Base-by-base conservation (phyloP, 2,329 filamentous ascomycete genomes). In the Tolypocladium sp. region DNA sequence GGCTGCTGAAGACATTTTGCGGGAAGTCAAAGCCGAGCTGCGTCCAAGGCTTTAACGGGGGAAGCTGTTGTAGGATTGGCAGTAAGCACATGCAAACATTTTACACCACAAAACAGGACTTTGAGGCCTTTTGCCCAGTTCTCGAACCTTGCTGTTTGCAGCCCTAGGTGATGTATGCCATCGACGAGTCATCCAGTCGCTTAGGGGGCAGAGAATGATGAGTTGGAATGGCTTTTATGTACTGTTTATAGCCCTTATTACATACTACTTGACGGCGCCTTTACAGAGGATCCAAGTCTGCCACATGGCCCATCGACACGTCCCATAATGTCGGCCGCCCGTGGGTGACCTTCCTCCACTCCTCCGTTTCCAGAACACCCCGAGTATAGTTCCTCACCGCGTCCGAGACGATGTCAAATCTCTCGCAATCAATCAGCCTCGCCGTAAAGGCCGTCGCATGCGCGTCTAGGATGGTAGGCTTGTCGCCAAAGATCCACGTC, bases 391-490 rank as follows among this genome's bases (percentile, higher is more conserved):
- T 61, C 44, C 61, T 60, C 22, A 66, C 63, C 37, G 62, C 54
- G 3, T 59, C 59, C 12, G 65, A 61, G 13, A 71, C 30, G 30
- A 71, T 49, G 25, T 70, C 67, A 25, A 57, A 33, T 7, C 69
- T 63, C 10, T 65, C 59, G 44, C 63, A 60, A 15, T 71, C 68
- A 57, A 67, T 62, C 55, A 70, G 55, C 27, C 67, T 61, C 10
- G 63, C 62, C 6, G 63, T 55, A 33, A 70, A 55, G 2, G 62
- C 61, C 38, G 64, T 59, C 15, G 64, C 66, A 51, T 70, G 65
- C 20, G 66, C 69, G 49, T 71, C 69, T 33, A 69, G 51, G n/a
- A 71, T 67, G 1, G 68, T 70, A 10, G 68, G 69, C 38, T 61
- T 59, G 10, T 61, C 61, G 13, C 67, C 68, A 49, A 71, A 69